Evolutionary conservation across 1,139 yeast genomes (phyloP).

Genomic region (Hemisphaericaspora xylanilytica): DNA sequence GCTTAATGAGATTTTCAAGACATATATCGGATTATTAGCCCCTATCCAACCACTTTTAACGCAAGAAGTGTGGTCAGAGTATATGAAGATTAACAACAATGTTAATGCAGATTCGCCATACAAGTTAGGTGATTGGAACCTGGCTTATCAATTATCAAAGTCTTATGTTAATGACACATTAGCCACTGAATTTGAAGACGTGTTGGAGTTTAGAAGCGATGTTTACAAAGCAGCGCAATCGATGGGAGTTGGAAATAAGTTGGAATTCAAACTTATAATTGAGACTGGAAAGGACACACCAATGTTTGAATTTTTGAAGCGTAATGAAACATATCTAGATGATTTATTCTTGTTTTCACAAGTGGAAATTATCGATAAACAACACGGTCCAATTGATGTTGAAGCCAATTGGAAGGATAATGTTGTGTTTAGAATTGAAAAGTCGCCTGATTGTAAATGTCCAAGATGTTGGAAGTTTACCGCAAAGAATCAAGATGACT

Average conservation of each 20-base stretch:
- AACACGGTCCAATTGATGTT: neutral
- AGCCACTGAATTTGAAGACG: conserved; percentile 38
- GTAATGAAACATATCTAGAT: conserved; percentile 32
- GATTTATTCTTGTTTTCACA: conserved; percentile 71
- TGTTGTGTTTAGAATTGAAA: conserved; percentile 7
- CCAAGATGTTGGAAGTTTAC: conserved; percentile 92
- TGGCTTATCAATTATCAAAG: conserved; percentile 29
- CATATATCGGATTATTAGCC: conserved; percentile 64
- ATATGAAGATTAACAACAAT: conserved; percentile 34
- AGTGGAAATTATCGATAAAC: conserved; percentile 35
- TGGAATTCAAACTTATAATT: conserved; percentile 56
- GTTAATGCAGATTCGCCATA: conserved; percentile 49
- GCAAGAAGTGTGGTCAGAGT: conserved; percentile 82
- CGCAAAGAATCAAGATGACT: conserved; percentile 45
- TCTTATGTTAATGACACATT: conserved; percentile 23
- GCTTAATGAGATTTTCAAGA: conserved; percentile 55
- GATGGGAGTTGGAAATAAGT: conserved; percentile 26
- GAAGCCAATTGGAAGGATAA: conserved; percentile 3
- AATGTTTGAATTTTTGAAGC: conserved; percentile 15
- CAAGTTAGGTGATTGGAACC: conserved; percentile 38
- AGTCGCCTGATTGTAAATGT: conserved; percentile 52
- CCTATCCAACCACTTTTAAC: conserved; percentile 83
- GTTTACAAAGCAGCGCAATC: conserved; percentile 38
- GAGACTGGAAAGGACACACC: conserved; percentile 16
- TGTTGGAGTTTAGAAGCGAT: conserved; percentile 48